These are phyloP conservation scores for Pichia eremophila DNA, from an alignment of 805 yeast genomes.

Conservation along the genomic window DNA sequence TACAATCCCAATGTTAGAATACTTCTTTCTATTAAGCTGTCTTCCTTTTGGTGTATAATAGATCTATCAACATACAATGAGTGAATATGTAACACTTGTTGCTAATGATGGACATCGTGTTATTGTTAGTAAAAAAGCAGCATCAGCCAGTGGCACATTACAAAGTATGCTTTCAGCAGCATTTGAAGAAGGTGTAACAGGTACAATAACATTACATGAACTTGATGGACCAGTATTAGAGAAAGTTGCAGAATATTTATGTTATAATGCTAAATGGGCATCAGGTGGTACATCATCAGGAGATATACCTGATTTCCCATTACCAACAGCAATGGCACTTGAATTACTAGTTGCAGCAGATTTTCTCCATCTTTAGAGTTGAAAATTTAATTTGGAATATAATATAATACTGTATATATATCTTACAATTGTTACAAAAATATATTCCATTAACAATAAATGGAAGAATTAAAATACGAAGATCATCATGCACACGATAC, in stretches of 20 bases:
- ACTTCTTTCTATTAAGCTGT: no score
- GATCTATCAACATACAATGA: no score
- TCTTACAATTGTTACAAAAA: no score
- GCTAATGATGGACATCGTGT: conserved; percentile 65
- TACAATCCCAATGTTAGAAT: no score
- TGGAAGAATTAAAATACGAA: no score
- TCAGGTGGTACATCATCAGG: not conserved
- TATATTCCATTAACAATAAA: no score
- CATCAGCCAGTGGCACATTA: conserved; percentile 59
- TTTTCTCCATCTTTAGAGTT: conserved; percentile 57
- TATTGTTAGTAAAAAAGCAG: conserved; percentile 61
- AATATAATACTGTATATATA: no score
- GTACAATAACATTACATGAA: conserved; percentile 45
- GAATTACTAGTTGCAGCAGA: conserved; percentile 92
- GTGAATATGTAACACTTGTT: conserved; percentile 47
- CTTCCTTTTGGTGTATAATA: no score
- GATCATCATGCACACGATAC: no score
- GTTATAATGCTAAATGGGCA: conserved; percentile 62
- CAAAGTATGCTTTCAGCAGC: conserved; percentile 46
- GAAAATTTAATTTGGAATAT: no score
- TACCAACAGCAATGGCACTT: conserved; percentile 90
- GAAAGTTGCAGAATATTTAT: conserved; percentile 77
- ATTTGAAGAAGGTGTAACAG: conserved; percentile 53
- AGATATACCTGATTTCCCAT: conserved; percentile 70
- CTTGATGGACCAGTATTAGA: conserved; percentile 65